These are phyloP conservation scores for Quercus lobata DNA, from an alignment of 331 rosid genomes.

Conservation along the genomic window DNA sequence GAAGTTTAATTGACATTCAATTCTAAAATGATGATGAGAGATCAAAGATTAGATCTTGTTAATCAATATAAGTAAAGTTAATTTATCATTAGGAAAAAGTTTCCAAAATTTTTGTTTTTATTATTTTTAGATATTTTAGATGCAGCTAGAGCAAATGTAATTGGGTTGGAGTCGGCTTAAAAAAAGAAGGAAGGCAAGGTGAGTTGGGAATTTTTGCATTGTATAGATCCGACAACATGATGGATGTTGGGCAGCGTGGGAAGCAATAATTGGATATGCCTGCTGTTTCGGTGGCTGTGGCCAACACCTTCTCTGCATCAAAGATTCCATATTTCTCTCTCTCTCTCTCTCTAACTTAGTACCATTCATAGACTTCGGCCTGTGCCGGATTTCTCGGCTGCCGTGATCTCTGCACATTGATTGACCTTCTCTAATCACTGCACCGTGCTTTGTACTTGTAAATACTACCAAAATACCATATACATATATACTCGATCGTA, in stretches of 20 bases:
- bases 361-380: not conserved
- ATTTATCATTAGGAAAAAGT: no score
- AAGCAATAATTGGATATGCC: constrained; percentile 17
- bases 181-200: not conserved
- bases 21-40: no score
- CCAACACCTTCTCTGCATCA: not conserved
- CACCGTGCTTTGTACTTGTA: no score
- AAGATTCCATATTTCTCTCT: not conserved
- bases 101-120: no score
- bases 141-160: not conserved
- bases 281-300: not conserved
- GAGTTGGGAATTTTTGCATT: not conserved
- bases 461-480: no score
- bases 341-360: not conserved
- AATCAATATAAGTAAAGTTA: no score
- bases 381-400: constrained; percentile 26
- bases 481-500: not conserved
- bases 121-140: no score
- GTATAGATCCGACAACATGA: constrained; percentile 21
- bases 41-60: no score
- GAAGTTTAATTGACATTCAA: no score
- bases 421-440: not conserved
- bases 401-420: constrained; percentile 20
- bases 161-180: not conserved
- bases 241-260: constrained; percentile 43